phyloP scores from a whole-genome alignment of 306 rosid species.

The Prunus campanulata region DNA sequence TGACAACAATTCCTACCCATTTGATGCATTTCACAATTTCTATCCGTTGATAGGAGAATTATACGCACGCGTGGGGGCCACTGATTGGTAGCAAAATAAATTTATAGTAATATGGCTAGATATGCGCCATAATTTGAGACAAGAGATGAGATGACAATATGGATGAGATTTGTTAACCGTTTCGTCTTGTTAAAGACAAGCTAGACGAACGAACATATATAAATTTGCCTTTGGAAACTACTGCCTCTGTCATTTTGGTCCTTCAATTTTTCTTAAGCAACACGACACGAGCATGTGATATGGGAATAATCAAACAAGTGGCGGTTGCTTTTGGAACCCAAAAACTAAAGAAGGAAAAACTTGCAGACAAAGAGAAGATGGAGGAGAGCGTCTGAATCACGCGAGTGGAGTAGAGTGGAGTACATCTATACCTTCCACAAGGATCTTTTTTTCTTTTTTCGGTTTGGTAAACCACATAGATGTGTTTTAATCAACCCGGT shows the following conservation, averaged over 20 bases:
- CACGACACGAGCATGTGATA: constrained; percentile 26
- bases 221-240: constrained; percentile 9
- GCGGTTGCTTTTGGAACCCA: constrained; percentile 18
- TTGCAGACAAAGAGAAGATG: neutral
- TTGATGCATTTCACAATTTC: too few species aligned
- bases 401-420: neutral
- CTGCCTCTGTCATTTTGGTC: neutral
- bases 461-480: too few species aligned
- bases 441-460: too few species aligned
- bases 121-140: neutral
- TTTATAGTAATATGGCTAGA: neutral
- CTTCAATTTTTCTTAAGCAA: neutral
- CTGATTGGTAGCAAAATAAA: too few species aligned
- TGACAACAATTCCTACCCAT: too few species aligned
- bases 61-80: too few species aligned
- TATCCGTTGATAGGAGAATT: too few species aligned
- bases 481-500: too few species aligned
- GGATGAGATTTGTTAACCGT: neutral
- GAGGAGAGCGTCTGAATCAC: neutral
- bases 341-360: neutral
- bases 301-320: constrained; percentile 1
- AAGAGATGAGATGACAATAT: neutral
- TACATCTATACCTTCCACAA: too few species aligned
- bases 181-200: neutral
- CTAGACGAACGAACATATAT: neutral